A percentile compares a stretch with the other conserved stretches of the same genome.
phyloP scores from a whole-genome alignment of 768 basidiomycete species.

The Leucosporidium yakuticum region DNA sequence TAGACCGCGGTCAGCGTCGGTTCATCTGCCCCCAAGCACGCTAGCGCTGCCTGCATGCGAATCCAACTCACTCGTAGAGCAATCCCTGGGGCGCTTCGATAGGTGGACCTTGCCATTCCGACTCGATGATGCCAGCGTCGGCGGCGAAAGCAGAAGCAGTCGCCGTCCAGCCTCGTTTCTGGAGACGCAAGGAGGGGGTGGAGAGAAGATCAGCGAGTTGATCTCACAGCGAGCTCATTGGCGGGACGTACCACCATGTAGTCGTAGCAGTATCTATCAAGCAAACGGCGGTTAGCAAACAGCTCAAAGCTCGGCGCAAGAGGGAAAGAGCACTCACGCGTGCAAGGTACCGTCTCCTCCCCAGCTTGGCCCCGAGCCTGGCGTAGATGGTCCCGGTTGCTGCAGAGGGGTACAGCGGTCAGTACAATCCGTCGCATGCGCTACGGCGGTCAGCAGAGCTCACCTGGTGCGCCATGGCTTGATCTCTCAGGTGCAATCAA shows the following conservation, averaged over 20 bases:
- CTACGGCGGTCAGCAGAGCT: not conserved
- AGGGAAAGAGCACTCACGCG: constrained; percentile 15
- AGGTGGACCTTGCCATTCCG: constrained; percentile 29
- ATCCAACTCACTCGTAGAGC: constrained; percentile 33
- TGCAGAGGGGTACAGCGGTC: not conserved
- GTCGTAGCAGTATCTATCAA: constrained; percentile 31
- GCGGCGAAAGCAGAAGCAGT: constrained; percentile 23
- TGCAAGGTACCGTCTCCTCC: constrained; percentile 32
- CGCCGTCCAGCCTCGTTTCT: constrained; percentile 36
- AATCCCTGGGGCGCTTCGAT: constrained; percentile 36
- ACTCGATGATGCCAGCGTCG: constrained; percentile 31
- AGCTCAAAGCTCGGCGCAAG: not conserved
- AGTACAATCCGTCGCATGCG: too few species aligned
- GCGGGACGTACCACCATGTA: constrained; percentile 27
- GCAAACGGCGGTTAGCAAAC: not conserved
- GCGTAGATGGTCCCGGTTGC: not conserved
- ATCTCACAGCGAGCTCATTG: not conserved
- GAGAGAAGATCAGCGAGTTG: not conserved
- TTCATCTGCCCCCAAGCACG: too few species aligned
- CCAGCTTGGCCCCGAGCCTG: constrained; percentile 14
- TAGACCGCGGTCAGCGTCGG: not conserved
- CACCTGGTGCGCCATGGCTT: constrained; percentile 22
- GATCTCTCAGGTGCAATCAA: too few species aligned
- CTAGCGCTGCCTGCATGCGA: not conserved
- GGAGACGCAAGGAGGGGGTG: not conserved